Base-by-base conservation (phyloP, 2,329 filamentous ascomycete genomes). In the Colletotrichum orbiculare region DNA sequence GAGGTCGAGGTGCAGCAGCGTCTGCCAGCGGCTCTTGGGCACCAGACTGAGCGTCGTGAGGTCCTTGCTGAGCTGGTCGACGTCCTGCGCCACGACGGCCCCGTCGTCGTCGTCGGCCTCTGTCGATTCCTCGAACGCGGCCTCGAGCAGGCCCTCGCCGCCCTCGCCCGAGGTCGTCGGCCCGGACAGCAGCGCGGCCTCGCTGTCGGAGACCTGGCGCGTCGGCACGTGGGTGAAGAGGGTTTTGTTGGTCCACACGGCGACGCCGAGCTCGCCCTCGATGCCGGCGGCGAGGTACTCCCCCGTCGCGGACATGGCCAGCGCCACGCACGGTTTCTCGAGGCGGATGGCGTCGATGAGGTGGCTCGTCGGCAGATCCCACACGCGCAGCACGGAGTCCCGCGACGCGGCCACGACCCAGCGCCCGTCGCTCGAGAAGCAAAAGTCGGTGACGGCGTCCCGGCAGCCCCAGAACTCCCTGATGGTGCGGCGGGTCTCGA, bases 281-380 rank as follows among this genome's bases (percentile, higher is more conserved):
- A 94, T 89, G 0, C 94, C 91, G 4, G 94, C 96, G 4, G 96
- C 96, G n/a, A 99, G 85, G 72, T 94, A 98, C 73, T 99, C 96
- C 12, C 95, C 96, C 0, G 93, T 97, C 1, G 85, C 84, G 0
- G 96, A 97, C 82, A 98, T 97, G 8, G 94, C 89, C 11, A 99
- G 82, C 2, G 93, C 90, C 13, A 89, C 96, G 75, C 94, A 97
- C 10, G 90, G 89, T 58, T 86, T 91, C 60, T 89, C 88, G 6
- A 96, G 86, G 63, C 89, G 89, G 78, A 99, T 94, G 3, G 92
- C 93, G 74, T 99, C 96, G 67, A 99, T 96, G 12, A 99, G 84
- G 78, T 99, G 95, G 34, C 94, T 95, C 0, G 96, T 99, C 0
- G 96, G 93, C 35, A 99, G 82, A 79, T 99, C 96, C 94, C 96